Conservation (phyloP, 2,329 filamentous ascomycete genomes). For the Plectosphaerella plurivora region DNA sequence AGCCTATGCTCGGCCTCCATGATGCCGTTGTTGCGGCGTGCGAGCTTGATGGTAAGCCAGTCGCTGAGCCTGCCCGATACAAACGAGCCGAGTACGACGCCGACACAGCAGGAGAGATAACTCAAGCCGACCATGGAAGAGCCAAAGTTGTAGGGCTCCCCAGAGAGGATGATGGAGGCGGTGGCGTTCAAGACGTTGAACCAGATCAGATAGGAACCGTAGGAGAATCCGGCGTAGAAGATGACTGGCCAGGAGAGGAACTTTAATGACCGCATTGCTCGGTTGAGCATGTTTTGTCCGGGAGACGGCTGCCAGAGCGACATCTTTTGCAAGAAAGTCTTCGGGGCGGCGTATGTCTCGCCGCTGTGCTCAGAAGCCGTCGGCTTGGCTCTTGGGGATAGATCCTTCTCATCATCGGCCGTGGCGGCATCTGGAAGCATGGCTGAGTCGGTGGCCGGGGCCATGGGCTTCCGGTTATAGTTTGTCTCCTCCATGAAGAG, state of each 20-base stretch:
- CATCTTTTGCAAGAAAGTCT: constrained; percentile 37
- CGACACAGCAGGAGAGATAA: constrained; percentile 30
- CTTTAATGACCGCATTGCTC: constrained; percentile 29
- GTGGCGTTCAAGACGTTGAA: constrained; percentile 39
- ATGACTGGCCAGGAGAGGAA: constrained; percentile 35
- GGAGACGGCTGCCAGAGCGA: constrained; percentile 31
- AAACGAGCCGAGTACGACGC: constrained; percentile 14
- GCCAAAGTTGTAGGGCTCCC: constrained; percentile 30
- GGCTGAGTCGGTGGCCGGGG: constrained; percentile 4
- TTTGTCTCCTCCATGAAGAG: constrained; percentile 58
- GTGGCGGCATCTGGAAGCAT: not conserved
- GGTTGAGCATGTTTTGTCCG: constrained; percentile 24
- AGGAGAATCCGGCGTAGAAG: constrained; percentile 36
- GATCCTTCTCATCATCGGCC: constrained; percentile 1
- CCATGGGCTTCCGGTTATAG: constrained; percentile 35
- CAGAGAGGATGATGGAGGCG: constrained; percentile 33
- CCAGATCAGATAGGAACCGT: constrained; percentile 36
- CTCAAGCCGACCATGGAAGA: constrained; percentile 32
- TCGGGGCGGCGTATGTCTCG: constrained; percentile 19
- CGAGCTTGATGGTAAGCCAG: constrained; percentile 29
- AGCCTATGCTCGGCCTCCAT: constrained; percentile 36
- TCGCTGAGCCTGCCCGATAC: constrained; percentile 31
- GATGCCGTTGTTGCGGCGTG: constrained; percentile 34
- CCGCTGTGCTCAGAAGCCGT: no score
- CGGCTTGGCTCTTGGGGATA: no score